Evolutionary conservation across 495 filamentous ascomycete genomes (phyloP), one percentile per base, ranked within the genome.

Genomic region (Hypomontagnella submonticulosa): DNA sequence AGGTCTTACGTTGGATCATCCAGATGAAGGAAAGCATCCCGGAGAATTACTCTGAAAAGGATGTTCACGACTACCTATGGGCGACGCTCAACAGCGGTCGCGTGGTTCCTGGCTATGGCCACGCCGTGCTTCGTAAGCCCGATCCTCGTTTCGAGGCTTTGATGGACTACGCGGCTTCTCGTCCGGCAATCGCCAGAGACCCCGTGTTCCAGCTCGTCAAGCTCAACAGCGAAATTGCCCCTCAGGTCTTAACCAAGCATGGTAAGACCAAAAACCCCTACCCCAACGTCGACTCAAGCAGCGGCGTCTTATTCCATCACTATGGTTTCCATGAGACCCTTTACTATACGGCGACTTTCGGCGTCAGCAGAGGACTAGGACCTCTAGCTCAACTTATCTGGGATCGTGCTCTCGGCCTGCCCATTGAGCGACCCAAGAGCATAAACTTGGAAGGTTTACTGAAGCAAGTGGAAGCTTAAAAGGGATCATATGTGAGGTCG

Each of bases 261-360:
- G 95, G 95, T 71, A 97, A 97, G 90, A 98, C 95, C 67, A 98
- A 98, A 85, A 98, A 98, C 82, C 93, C 93, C 6, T 93, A 92
- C 77, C 95, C 95, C 43, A 99, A 99, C 71, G 95, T 99, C 52
- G 95, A 99, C 77, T 90, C 88, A 13, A 87, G 85, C 55, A 96
- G 92, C 1, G 95, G 95, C 54, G 96, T 97, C 4, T 83, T 99
- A 36, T 98, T 99, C 85, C 87, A 97, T 74, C 93, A 97, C 78
- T 99, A 95, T 72, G 95, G 93, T 47, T 96, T 97, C 86, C 89
- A 89, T 77, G 92, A 99, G 77, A 96, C 94, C 1, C 84, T 97
- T 6, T 99, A 99, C 81, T 99, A 99, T 76, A 99, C 95, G 12
- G 95, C 92, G 16, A 96, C 93, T 5, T 99, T 99, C 65, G 95